Evolutionary conservation across 1,284 basidiomycete species (phyloP).

Genomic region (Sanghuangporus baumii): DNA sequence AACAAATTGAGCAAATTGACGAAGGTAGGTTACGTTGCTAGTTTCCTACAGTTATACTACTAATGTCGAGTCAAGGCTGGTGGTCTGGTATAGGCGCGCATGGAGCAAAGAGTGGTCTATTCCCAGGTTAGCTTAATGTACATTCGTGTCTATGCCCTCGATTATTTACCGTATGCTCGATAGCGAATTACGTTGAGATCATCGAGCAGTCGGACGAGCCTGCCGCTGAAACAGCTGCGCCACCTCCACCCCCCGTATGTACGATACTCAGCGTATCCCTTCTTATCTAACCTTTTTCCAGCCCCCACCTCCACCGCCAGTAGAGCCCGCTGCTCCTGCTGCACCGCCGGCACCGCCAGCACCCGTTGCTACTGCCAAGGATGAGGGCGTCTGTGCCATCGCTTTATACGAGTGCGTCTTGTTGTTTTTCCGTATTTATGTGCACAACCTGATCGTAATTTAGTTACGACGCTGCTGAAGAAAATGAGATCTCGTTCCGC

Average conservation of each 20-base stretch:
- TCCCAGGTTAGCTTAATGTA: conserved; percentile 51
- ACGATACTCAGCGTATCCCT: neutral
- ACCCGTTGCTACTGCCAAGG: conserved; percentile 31
- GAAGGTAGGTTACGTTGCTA: conserved; percentile 39
- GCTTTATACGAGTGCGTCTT: conserved; percentile 70
- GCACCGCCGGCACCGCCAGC: conserved; percentile 27
- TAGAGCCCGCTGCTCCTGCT: conserved; percentile 36
- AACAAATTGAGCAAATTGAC: conserved; percentile 79
- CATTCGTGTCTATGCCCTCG: neutral
- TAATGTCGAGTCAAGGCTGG: conserved; percentile 40
- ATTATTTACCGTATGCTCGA: neutral
- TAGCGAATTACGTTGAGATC: conserved; percentile 80
- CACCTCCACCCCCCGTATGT: conserved; percentile 39
- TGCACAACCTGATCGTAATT: neutral
- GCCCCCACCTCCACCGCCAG: conserved; percentile 32
- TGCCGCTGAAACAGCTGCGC: conserved; percentile 32
- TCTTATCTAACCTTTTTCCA: conserved; percentile 3
- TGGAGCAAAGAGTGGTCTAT: conserved; percentile 64
- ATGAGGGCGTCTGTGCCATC: conserved; percentile 58
- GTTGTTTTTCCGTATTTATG: neutral
- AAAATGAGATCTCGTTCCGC: conserved; percentile 82
- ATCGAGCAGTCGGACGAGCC: conserved; percentile 38
- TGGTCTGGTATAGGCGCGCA: conserved; percentile 70
- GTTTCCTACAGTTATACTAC: neutral
- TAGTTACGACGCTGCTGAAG: conserved; percentile 83